phyloP scores from a whole-genome alignment of 2,329 filamentous ascomycete species.

The Scedosporium apiospermum region DNA sequence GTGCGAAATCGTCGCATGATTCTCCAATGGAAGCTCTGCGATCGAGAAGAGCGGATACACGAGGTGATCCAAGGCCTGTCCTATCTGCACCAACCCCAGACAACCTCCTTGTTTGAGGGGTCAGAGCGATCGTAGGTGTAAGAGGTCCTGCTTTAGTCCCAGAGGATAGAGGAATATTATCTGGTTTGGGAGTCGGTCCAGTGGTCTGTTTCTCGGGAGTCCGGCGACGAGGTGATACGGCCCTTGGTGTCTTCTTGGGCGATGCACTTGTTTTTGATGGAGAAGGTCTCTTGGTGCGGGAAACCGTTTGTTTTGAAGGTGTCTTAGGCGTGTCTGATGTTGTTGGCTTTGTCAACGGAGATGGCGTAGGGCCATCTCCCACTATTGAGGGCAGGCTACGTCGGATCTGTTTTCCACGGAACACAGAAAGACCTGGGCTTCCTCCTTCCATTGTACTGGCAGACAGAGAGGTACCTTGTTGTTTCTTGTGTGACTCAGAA shows the following conservation, averaged over 20 bases:
- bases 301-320: constrained; percentile 12
- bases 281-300: neutral
- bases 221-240: constrained; percentile 17
- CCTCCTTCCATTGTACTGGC: constrained; percentile 21
- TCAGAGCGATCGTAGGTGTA: constrained; percentile 56
- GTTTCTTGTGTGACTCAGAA: neutral
- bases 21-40: constrained; percentile 64
- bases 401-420: constrained; percentile 38
- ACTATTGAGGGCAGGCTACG: constrained; percentile 35
- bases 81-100: constrained; percentile 63
- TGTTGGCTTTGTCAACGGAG: constrained; percentile 13
- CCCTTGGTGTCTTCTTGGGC: neutral
- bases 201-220: constrained; percentile 11
- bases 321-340: constrained; percentile 7
- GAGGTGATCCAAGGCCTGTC: constrained; percentile 65
- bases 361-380: neutral
- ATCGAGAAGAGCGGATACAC: constrained; percentile 61
- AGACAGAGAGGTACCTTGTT: constrained; percentile 17
- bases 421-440: constrained; percentile 46
- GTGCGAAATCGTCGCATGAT: constrained; percentile 51
- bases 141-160: constrained; percentile 42
- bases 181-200: constrained; percentile 13
- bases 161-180: constrained; percentile 37
- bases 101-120: constrained; percentile 41
- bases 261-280: neutral